These are phyloP conservation scores for Solidago caesia DNA, from an alignment of 129 eudicot species.

Conservation along the genomic window DNA sequence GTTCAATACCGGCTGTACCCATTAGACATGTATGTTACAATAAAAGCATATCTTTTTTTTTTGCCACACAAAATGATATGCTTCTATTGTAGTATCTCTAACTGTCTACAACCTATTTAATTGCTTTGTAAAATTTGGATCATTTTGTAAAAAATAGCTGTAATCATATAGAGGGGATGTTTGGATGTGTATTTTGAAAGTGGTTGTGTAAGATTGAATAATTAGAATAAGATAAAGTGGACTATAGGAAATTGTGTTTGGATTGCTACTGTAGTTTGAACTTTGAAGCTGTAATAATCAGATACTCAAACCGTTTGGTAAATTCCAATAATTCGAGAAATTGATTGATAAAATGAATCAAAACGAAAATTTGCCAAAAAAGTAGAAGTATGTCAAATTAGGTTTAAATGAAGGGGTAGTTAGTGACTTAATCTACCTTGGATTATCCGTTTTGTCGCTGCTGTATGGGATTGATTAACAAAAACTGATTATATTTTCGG, in stretches of 20 bases:
- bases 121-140: background rate
- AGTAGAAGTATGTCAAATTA: background rate
- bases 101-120: background rate
- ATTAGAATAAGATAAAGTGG: background rate
- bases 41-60: too few species aligned
- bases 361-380: background rate
- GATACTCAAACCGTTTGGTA: background rate
- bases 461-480: background rate
- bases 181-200: background rate
- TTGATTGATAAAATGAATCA: background rate
- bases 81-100: background rate
- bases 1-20: too few species aligned
- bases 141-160: background rate
- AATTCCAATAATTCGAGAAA: background rate
- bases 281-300: background rate
- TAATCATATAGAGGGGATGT: background rate
- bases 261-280: slow-evolving; percentile 2
- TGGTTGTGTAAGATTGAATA: background rate
- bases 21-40: too few species aligned
- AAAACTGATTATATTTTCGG: background rate
- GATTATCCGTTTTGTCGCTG: background rate
- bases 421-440: background rate
- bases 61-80: background rate
- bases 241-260: background rate
- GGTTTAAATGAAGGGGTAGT: background rate